Evolutionary conservation across 805 yeast genomes (phyloP).

Genomic region (Saccharomycopsis fodiens): DNA sequence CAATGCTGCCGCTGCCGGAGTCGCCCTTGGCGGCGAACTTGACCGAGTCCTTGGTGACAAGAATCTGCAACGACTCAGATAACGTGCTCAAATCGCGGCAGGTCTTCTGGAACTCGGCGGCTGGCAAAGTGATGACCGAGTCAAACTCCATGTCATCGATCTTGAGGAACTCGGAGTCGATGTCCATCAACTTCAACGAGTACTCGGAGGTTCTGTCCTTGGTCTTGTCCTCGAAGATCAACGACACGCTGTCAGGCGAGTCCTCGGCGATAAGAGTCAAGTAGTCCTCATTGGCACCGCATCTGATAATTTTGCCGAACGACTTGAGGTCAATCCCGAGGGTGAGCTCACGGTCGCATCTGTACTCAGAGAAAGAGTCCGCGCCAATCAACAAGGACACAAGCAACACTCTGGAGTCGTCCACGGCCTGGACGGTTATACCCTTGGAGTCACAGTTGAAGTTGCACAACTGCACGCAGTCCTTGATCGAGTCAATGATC

Average conservation of each 20-base stretch:
- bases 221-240: constrained; percentile 85
- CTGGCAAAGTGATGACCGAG: constrained; percentile 78
- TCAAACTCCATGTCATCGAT: constrained; percentile 93
- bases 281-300: constrained; percentile 86
- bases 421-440: constrained; percentile 94
- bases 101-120: constrained; percentile 80
- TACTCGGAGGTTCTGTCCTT: constrained; percentile 91
- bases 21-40: constrained; percentile 89
- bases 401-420: constrained; percentile 89
- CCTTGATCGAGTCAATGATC: constrained; percentile 89
- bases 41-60: constrained; percentile 87
- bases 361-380: constrained; percentile 82
- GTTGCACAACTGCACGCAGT: constrained; percentile 90
- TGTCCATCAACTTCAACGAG: constrained; percentile 87
- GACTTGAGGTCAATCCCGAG: constrained; percentile 86
- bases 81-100: constrained; percentile 81
- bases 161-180: constrained; percentile 88
- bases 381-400: constrained; percentile 83
- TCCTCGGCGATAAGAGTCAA: constrained; percentile 88
- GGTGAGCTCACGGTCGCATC: constrained; percentile 91
- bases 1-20: constrained; percentile 79
- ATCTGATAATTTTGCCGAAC: constrained; percentile 79
- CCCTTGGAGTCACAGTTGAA: constrained; percentile 96
- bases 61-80: constrained; percentile 79
- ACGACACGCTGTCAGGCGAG: constrained; percentile 66